Conservation (phyloP, 495 filamentous ascomycete species). For the Gamarada debralockiae region DNA sequence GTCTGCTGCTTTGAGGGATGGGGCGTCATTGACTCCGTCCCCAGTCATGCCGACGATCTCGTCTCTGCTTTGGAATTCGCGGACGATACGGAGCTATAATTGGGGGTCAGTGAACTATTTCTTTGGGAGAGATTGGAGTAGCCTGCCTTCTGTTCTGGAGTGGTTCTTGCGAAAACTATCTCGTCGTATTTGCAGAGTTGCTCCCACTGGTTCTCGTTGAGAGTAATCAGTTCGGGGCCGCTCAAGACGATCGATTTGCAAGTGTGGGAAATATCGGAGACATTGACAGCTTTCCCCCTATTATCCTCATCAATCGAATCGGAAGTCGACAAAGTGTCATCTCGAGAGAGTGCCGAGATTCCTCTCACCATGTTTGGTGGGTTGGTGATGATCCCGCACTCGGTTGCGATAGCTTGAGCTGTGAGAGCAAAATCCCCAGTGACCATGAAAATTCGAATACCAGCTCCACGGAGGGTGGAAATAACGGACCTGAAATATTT, state of each 20-base stretch:
- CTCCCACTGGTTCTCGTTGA: conserved; percentile 56
- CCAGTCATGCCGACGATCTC: conserved; percentile 47
- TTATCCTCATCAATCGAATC: conserved; percentile 11
- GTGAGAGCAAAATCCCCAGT: conserved; percentile 73
- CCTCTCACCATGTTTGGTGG: conserved; percentile 28
- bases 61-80: conserved; percentile 55
- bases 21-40: conserved; percentile 58
- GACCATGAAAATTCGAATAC: conserved; percentile 65
- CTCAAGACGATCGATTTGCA: conserved; percentile 36
- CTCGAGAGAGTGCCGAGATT: conserved; percentile 35
- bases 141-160: conserved; percentile 62
- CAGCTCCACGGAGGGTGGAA: conserved; percentile 51
- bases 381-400: conserved; percentile 61
- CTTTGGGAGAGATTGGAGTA: too few species aligned
- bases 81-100: conserved; percentile 56
- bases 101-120: too few species aligned
- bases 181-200: conserved; percentile 53
- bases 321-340: conserved; percentile 13
- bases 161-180: conserved; percentile 67
- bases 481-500: too few species aligned
- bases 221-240: conserved; percentile 53
- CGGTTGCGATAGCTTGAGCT: conserved; percentile 61
- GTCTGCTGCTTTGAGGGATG: conserved; percentile 50
- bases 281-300: background rate
- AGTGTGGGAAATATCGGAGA: too few species aligned